Evolutionary conservation across 805 yeast genomes (phyloP), one percentile per base, ranked within the genome.

Genomic region (Ogataea pignaliae): DNA sequence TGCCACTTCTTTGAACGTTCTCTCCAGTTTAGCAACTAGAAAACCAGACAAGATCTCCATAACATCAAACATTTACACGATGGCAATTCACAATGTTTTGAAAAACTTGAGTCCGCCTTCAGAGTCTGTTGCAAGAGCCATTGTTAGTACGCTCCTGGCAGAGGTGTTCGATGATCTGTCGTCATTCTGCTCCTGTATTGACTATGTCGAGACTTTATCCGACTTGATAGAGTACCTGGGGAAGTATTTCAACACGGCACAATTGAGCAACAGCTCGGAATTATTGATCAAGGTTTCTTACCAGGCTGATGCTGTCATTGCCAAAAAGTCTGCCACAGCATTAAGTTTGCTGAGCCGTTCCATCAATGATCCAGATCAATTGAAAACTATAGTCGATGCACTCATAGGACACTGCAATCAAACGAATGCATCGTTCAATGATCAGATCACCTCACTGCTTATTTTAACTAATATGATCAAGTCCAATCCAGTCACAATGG

Each of bases 121-220:
- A 37, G 57, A 55, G 9, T 28, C 50, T 0, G 42, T 46, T 4
- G 54, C 52, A 9, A 37, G 39, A n/a, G 45, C 47, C 10, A 65
- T 75, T 14, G 54, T 73, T 11, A 68, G 62, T 13, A 47, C 55
- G 6, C 47, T 78, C 8, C 52, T 76, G 13, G 76, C 77, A 3
- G 52, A 51, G 18, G 39, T 59, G 10, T 43, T 49, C 28, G 48
- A 46, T 11, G 60, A 48, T 62, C 75, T 29, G 9, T 36, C 34
- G 0, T 33, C 36, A 3, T 50, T 65, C 32, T 50, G 43, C 16
- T 50, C 54, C 10, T 63, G 68, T 11, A 70, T 81, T 31, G 89
- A 85, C 53, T 65, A 73, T 34, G 72, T 83, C 49, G 91, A 85
- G 56, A 71, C 82, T 6, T 58, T 83, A 36, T 69, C 75, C 17